Evolutionary conservation across 345 rosid genomes (phyloP).

Genomic region (Populus pruinosa): DNA sequence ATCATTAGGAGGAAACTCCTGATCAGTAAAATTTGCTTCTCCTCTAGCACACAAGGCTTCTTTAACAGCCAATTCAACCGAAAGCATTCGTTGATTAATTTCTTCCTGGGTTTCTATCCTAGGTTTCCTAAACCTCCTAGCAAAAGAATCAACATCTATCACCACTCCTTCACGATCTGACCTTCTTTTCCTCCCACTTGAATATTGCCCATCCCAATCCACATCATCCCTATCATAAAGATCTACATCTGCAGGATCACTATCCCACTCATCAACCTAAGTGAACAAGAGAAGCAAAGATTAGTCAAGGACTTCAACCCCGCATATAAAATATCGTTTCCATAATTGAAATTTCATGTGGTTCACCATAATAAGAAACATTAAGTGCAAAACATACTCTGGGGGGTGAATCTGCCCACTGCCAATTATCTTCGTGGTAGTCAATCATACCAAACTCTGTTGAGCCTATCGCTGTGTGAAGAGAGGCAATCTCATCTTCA

Average conservation of each 20-base stretch:
- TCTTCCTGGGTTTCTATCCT: constrained; percentile 94
- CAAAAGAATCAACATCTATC: constrained; percentile 78
- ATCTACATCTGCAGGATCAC: constrained; percentile 97
- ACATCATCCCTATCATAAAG: constrained; percentile 95
- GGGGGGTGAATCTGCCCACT: constrained; percentile 94
- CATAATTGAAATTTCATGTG: constrained; percentile 8
- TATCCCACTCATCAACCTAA: constrained; percentile 98
- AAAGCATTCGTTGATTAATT: constrained; percentile 90
- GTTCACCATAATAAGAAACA: not conserved
- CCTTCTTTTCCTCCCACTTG: constrained; percentile 93
- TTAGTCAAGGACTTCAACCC: constrained; percentile 16
- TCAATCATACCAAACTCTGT: constrained; percentile 74
- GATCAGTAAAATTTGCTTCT: constrained; percentile 86
- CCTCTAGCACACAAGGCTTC: constrained; percentile 90
- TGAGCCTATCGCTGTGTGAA: constrained; percentile 71
- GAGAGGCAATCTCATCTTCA: constrained; percentile 86
- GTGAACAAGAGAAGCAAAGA: constrained; percentile 20
- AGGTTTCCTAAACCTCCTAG: constrained; percentile 89
- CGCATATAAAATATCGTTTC: not conserved
- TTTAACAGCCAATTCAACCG: constrained; percentile 95
- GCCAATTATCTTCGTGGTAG: constrained; percentile 90
- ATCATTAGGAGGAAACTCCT: constrained; percentile 96
- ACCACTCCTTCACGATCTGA: constrained; percentile 70
- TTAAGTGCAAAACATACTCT: constrained; percentile 52
- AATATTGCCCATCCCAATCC: constrained; percentile 98